phyloP scores from a whole-genome alignment of 768 basidiomycete species.

The Psilocybe cyanescens region DNA sequence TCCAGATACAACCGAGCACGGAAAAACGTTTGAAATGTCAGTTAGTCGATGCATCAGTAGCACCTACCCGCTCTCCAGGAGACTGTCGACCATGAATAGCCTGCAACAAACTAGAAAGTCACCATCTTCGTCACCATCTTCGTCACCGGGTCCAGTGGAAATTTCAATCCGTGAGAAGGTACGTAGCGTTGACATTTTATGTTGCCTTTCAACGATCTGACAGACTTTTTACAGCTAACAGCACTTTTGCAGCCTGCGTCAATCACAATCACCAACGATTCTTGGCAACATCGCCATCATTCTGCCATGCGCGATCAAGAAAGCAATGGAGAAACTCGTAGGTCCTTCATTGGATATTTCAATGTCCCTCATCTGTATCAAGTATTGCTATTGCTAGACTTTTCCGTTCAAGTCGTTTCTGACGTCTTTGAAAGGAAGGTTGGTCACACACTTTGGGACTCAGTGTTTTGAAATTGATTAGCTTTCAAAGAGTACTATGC shows the following conservation, averaged over 20 bases:
- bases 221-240: slow-evolving; percentile 53
- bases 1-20: neutral
- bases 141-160: slow-evolving; percentile 23
- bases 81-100: slow-evolving; percentile 14
- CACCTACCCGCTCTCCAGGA: slow-evolving; percentile 10
- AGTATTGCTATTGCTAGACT: slow-evolving; percentile 50
- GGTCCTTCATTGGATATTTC: slow-evolving; percentile 32
- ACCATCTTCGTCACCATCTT: slow-evolving; percentile 12
- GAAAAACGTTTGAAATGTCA: neutral
- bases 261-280: slow-evolving; percentile 78
- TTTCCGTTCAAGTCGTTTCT: slow-evolving; percentile 75
- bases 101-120: neutral
- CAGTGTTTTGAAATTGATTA: slow-evolving; percentile 9
- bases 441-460: slow-evolving; percentile 16
- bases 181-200: slow-evolving; percentile 3
- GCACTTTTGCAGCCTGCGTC: slow-evolving; percentile 61
- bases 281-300: slow-evolving; percentile 86
- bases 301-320: slow-evolving; percentile 75
- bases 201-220: slow-evolving; percentile 14
- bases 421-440: slow-evolving; percentile 78
- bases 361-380: neutral
- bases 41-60: slow-evolving; percentile 2
- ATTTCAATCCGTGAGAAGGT: slow-evolving; percentile 23
- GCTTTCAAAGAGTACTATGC: slow-evolving; percentile 63
- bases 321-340: slow-evolving; percentile 82